phyloP scores from a whole-genome alignment of 306 rosid genomes.

The Inga laurina region DNA sequence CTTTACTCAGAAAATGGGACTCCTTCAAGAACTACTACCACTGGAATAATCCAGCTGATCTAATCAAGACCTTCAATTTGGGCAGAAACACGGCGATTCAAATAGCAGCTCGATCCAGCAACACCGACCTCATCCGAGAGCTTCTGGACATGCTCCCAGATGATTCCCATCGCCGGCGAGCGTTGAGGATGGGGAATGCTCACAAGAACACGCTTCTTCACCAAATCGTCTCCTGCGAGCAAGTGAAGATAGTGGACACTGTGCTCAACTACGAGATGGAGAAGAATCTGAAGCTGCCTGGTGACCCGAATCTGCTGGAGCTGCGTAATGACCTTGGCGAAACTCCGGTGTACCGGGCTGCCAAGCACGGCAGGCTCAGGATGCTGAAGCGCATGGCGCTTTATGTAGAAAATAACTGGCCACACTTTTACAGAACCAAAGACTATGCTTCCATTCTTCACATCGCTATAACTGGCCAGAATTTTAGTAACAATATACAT shows the following conservation, averaged over 20 bases:
- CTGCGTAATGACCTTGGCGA: not conserved
- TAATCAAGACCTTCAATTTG: constrained; percentile 9
- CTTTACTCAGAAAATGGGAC: not conserved
- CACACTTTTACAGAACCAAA: too few relatives aligned
- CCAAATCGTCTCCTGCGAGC: accelerated
- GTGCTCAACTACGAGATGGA: not conserved
- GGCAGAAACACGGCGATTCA: constrained; percentile 12
- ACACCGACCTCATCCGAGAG: not conserved
- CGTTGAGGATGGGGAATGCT: not conserved
- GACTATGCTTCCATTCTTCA: constrained; percentile 19
- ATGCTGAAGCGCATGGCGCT: not conserved
- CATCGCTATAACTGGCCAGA: not conserved
- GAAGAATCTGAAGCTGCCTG: not conserved
- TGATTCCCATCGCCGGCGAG: not conserved
- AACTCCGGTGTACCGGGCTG: not conserved
- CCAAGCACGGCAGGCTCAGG: not conserved
- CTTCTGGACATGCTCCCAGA: not conserved
- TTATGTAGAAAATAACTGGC: too few relatives aligned
- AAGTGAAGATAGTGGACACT: not conserved
- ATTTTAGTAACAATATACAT: not conserved
- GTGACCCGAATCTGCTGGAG: not conserved
- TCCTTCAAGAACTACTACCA: not conserved
- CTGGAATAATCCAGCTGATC: not conserved
- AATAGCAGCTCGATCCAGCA: not conserved
- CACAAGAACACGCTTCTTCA: not conserved